Conservation (phyloP, 768 basidiomycete species). For the Mycena venus region DNA sequence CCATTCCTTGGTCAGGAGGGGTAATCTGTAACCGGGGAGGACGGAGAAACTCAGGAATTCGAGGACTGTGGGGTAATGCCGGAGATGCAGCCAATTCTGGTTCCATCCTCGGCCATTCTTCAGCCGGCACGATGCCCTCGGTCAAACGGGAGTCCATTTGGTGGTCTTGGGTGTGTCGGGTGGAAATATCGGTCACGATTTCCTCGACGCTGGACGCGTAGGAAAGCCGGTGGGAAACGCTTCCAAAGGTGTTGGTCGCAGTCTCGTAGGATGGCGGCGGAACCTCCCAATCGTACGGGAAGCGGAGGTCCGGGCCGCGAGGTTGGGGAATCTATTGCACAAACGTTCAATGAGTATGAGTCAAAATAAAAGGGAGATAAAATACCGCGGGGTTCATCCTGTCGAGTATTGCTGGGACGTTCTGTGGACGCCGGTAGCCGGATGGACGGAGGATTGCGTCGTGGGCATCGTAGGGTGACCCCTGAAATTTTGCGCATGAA, state of each 20-base stretch:
- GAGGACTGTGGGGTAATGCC: too few relatives aligned
- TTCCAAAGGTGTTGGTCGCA: constrained; percentile 3
- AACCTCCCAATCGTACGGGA: constrained; percentile 24
- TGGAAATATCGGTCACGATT: not conserved
- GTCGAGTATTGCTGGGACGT: constrained; percentile 5
- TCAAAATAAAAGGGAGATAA: not conserved
- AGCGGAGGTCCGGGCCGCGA: constrained; percentile 1
- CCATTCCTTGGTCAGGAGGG: not conserved
- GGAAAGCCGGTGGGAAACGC: not conserved
- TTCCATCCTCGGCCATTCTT: too few relatives aligned
- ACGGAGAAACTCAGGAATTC: too few relatives aligned
- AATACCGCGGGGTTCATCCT: constrained; percentile 14
- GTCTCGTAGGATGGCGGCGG: constrained; percentile 33
- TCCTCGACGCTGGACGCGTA: not conserved
- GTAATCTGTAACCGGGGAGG: not conserved
- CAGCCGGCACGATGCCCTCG: not conserved
- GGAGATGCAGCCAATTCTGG: too few relatives aligned
- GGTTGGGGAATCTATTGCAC: not conserved
- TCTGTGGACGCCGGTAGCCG: not conserved
- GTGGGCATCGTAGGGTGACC: constrained; percentile 20
- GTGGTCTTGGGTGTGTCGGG: not conserved
- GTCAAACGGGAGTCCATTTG: not conserved
- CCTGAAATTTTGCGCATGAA: not conserved
- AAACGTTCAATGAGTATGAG: too few relatives aligned
- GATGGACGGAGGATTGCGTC: constrained; percentile 19